Percentiles rank a stretch among this genome's conserved stretches.
phyloP scores from a whole-genome alignment of 2,329 filamentous ascomycete genomes.

The Penicillium sp. region DNA sequence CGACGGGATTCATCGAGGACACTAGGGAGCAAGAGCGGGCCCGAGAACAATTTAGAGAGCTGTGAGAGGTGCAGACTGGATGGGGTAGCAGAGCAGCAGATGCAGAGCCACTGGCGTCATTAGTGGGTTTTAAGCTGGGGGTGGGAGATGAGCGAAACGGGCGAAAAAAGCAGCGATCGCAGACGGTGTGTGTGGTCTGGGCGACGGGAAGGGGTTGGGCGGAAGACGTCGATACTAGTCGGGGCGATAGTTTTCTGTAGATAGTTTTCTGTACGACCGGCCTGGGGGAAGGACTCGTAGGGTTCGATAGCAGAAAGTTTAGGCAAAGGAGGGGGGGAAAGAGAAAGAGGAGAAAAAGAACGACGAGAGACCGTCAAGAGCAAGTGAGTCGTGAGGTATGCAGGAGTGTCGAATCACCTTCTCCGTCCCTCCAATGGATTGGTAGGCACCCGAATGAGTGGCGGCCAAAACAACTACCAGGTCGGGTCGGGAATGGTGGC shows the following conservation, averaged over 20 bases:
- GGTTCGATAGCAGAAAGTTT: constrained; percentile 8
- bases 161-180: constrained; percentile 14
- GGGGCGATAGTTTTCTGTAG: not conserved
- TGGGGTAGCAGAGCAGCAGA: constrained; percentile 2
- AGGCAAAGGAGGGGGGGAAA: no score
- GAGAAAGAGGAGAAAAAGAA: not conserved
- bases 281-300: not conserved
- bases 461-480: not conserved
- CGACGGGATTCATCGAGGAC: constrained; percentile 35
- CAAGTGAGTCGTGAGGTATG: not conserved
- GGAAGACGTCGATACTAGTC: not conserved
- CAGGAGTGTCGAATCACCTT: not conserved
- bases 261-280: not conserved
- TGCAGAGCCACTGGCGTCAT: constrained; percentile 23
- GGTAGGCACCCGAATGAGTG: not conserved
- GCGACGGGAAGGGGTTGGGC: constrained; percentile 1
- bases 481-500: constrained; percentile 15
- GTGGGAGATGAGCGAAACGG: constrained; percentile 3
- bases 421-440: not conserved
- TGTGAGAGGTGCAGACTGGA: not conserved
- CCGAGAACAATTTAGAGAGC: not conserved
- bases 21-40: not conserved
- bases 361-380: not conserved
- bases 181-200: not conserved
- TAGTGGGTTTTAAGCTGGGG: constrained; percentile 15